phyloP scores from a whole-genome alignment of 108 stramenopile species.

The Cyclostephanos tholiformis region DNA sequence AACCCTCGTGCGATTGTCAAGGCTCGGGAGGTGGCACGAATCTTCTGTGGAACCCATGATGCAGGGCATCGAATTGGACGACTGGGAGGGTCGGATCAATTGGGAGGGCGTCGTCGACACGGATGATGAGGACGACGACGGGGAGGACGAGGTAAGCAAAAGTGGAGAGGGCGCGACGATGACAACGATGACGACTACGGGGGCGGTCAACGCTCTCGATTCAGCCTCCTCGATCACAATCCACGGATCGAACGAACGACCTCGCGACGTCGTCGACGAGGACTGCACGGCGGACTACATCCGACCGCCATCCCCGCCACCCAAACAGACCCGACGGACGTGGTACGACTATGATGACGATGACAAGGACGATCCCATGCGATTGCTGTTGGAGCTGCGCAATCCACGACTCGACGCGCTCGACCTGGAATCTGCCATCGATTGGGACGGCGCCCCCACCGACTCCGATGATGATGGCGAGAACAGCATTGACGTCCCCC shows the following conservation, averaged over 20 bases:
- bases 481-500: slow-evolving; percentile 53
- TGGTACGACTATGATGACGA: too few species aligned
- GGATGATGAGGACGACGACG: slow-evolving; percentile 19
- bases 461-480: slow-evolving; percentile 54
- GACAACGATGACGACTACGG: background rate
- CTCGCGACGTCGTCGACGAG: background rate
- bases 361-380: slow-evolving; percentile 31
- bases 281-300: slow-evolving; percentile 18
- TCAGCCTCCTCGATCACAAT: slow-evolving; percentile 7
- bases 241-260: background rate
- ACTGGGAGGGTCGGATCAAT: slow-evolving; percentile 85
- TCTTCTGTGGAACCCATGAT: slow-evolving; percentile 50
- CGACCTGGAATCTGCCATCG: slow-evolving; percentile 57
- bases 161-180: too few species aligned
- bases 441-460: slow-evolving; percentile 64
- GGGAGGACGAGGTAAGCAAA: too few species aligned
- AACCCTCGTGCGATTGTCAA: slow-evolving; percentile 32
- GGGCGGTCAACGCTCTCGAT: background rate
- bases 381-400: slow-evolving; percentile 52
- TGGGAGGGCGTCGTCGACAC: slow-evolving; percentile 69
- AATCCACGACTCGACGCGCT: slow-evolving; percentile 83
- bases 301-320: slow-evolving; percentile 29
- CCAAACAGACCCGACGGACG: slow-evolving; percentile 26
- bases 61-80: slow-evolving; percentile 71
- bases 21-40: slow-evolving; percentile 48